Percentiles rank a stretch among this genome's conserved stretches.
Evolutionary conservation across 2,329 filamentous ascomycete genomes (phyloP).

Genomic region (Fusarium guadeloupense): DNA sequence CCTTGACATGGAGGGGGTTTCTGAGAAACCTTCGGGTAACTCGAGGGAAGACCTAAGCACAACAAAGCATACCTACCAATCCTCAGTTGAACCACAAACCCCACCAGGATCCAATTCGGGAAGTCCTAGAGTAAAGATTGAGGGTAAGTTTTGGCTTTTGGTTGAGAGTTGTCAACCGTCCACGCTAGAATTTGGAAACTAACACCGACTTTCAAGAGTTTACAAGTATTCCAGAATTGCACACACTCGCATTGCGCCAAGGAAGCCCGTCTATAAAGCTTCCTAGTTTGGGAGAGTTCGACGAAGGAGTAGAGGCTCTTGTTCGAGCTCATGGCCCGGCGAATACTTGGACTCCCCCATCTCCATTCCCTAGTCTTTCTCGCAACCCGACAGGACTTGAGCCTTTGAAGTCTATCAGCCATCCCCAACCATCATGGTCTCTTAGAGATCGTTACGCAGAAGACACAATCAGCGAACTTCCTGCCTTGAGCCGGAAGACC

Average conservation of each 20-base stretch:
- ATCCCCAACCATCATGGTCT: conserved; percentile 27
- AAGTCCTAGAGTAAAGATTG: conserved; percentile 48
- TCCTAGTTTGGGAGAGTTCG: conserved; percentile 51
- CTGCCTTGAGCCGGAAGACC: conserved; percentile 26
- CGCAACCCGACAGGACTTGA: conserved; percentile 39
- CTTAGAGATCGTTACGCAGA: conserved; percentile 15
- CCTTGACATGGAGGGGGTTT: conserved; percentile 25
- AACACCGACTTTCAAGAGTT: conserved; percentile 39
- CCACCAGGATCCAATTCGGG: conserved; percentile 46
- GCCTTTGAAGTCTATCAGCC: conserved; percentile 23
- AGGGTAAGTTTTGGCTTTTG: conserved; percentile 39
- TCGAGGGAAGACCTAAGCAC: not conserved
- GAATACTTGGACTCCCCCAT: conserved; percentile 43
- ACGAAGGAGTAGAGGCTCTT: conserved; percentile 51
- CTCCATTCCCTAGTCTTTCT: conserved; percentile 41
- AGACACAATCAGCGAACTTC: conserved; percentile 9
- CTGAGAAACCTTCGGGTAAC: conserved; percentile 5
- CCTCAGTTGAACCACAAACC: conserved; percentile 32
- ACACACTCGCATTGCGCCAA: conserved; percentile 27
- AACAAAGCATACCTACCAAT: conserved; percentile 8
- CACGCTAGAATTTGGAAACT: conserved; percentile 32
- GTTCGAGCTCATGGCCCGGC: conserved; percentile 45
- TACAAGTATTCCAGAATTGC: conserved; percentile 39
- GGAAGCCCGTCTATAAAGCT: conserved; percentile 40
- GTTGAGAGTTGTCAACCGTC: not conserved